Conservation (phyloP, 345 rosid species). For the Salix suchowensis region DNA sequence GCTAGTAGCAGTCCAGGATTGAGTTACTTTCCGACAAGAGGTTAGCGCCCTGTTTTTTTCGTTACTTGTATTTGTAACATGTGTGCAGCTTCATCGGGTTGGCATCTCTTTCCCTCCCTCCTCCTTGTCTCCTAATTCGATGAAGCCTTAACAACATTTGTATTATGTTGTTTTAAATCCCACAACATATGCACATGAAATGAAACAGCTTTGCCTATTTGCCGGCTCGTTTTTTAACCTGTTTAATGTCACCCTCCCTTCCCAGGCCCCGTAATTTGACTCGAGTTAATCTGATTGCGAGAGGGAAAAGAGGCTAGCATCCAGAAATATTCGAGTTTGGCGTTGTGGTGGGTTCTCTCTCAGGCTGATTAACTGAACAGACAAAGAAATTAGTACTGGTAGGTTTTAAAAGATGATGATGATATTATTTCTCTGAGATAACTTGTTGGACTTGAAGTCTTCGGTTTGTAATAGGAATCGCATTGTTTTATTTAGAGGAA, state of each 20-base stretch:
- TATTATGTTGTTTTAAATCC: neutral
- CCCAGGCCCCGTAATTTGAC: neutral
- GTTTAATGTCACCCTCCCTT: no score
- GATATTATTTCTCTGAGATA: neutral
- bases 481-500: neutral
- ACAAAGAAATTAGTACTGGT: neutral
- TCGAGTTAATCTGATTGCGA: neutral
- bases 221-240: neutral
- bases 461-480: neutral
- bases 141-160: neutral
- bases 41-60: neutral
- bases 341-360: neutral
- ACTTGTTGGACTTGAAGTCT: neutral
- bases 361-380: neutral
- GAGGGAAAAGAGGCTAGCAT: neutral
- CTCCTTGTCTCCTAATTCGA: neutral
- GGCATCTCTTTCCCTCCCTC: neutral
- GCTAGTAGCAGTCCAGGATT: neutral
- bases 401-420: neutral
- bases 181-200: neutral
- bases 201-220: neutral
- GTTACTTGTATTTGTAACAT: neutral
- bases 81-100: no score
- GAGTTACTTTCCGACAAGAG: neutral
- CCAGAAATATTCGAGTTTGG: neutral